These are phyloP conservation scores for Raffaelea albimanens DNA, from an alignment of 2,329 filamentous ascomycete genomes.

Conservation along the genomic window DNA sequence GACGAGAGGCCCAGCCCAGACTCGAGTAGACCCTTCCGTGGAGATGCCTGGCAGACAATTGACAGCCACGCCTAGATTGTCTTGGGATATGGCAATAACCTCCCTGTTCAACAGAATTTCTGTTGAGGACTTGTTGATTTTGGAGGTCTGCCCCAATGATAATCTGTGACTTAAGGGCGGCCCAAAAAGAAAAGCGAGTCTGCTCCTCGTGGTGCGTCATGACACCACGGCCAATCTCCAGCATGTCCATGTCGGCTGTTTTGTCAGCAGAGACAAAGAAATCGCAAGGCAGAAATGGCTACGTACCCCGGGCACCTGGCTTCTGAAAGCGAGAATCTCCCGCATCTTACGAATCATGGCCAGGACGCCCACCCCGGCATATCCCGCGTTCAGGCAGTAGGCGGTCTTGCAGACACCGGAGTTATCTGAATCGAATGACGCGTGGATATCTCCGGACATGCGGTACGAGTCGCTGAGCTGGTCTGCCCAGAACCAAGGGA, in stretches of 20 bases:
- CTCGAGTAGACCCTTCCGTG: constrained; percentile 6
- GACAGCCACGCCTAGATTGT: constrained; percentile 1
- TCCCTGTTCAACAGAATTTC: constrained; percentile 27
- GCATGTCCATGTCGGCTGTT: constrained; percentile 29
- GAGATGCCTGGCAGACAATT: neutral
- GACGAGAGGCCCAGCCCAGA: constrained; percentile 8
- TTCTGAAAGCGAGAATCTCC: constrained; percentile 22
- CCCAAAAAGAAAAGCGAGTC: constrained; percentile 35
- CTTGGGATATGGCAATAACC: constrained; percentile 19
- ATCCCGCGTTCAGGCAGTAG: constrained; percentile 24
- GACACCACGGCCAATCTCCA: constrained; percentile 28
- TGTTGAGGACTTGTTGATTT: constrained; percentile 22
- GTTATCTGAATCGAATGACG: constrained; percentile 13
- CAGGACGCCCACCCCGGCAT: constrained; percentile 20
- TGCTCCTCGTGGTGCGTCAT: constrained; percentile 28
- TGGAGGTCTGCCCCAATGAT: constrained; percentile 30
- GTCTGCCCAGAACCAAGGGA: constrained; percentile 20
- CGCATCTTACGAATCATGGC: constrained; percentile 24
- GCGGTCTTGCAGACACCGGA: constrained; percentile 19
- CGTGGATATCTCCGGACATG: constrained; percentile 27
- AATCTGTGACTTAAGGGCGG: constrained; percentile 33
- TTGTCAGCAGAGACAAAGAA: too few species aligned
- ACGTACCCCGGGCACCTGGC: constrained; percentile 18
- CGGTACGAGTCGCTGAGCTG: constrained; percentile 26
- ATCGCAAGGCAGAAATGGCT: neutral